phyloP scores from a whole-genome alignment of 108 stramenopile species.

The Cylindrotheca closterium region DNA sequence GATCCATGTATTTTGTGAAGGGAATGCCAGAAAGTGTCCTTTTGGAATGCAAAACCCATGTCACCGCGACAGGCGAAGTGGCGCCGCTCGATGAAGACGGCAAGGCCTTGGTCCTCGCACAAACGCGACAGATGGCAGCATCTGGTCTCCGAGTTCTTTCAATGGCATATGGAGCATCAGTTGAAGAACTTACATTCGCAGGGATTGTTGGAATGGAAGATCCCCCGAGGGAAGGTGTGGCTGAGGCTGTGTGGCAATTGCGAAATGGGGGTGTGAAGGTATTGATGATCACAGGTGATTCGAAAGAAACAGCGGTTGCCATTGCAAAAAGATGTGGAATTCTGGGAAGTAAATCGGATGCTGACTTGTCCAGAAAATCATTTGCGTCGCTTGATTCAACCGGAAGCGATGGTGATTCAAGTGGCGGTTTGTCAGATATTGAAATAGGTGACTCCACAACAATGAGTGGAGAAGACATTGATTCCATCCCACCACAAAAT shows the following conservation, averaged over 20 bases:
- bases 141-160: constrained; percentile 90
- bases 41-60: constrained; percentile 67
- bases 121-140: constrained; percentile 76
- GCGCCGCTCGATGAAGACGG: constrained; percentile 52
- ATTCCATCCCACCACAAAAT: constrained; percentile 65
- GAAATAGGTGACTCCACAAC: constrained; percentile 38
- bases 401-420: not conserved
- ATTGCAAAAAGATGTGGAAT: constrained; percentile 90
- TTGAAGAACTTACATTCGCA: constrained; percentile 77
- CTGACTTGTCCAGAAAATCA: not conserved
- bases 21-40: constrained; percentile 92
- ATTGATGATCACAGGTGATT: constrained; percentile 98
- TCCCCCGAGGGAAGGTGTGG: constrained; percentile 87
- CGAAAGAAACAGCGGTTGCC: constrained; percentile 92
- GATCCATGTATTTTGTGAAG: constrained; percentile 87
- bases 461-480: constrained; percentile 77
- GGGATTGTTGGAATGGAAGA: constrained; percentile 93
- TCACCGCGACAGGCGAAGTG: constrained; percentile 52
- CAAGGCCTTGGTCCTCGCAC: constrained; percentile 40
- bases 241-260: constrained; percentile 71
- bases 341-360: constrained; percentile 31
- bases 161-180: constrained; percentile 72
- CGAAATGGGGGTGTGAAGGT: constrained; percentile 86
- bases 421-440: constrained; percentile 19
- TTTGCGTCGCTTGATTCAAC: constrained; percentile 4